Evolutionary conservation across 23 red algal genomes (phyloP).

Genomic region (Gracilaria gracilis): DNA sequence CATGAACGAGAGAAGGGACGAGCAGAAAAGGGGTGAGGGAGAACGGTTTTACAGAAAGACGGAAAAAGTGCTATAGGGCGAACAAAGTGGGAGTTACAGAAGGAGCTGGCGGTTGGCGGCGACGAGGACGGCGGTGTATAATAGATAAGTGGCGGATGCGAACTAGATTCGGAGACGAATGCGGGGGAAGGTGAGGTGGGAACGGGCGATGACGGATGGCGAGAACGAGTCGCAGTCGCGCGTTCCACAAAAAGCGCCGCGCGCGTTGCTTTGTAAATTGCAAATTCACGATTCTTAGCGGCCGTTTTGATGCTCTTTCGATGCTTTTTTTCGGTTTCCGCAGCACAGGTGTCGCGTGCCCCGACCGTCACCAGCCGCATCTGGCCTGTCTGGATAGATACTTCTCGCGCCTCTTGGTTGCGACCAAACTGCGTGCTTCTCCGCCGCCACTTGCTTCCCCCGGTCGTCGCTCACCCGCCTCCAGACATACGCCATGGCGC

Average conservation of each 20-base stretch:
- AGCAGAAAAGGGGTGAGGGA: neutral
- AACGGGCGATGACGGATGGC: too few species aligned
- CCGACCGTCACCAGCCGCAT: neutral
- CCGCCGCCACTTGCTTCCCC: neutral
- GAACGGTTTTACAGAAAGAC: neutral
- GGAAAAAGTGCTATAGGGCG: neutral
- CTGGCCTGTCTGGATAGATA: neutral
- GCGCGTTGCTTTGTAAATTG: neutral
- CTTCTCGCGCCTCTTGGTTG: neutral
- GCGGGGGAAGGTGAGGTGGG: neutral
- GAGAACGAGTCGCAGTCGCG: neutral
- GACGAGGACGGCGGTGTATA: neutral
- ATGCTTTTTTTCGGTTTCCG: neutral
- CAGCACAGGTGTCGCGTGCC: neutral
- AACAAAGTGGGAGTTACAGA: neutral
- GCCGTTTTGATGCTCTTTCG: neutral
- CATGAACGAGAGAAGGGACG: neutral
- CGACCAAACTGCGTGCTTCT: too few species aligned
- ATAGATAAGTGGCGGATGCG: too few species aligned
- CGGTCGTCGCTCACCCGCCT: neutral
- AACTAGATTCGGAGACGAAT: neutral
- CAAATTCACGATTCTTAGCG: neutral
- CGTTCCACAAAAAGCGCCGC: neutral
- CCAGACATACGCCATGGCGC: neutral
- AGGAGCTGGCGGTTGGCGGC: neutral